phyloP scores from a whole-genome alignment of 1,139 yeast species.

The Hyphopichia khmerensis region DNA sequence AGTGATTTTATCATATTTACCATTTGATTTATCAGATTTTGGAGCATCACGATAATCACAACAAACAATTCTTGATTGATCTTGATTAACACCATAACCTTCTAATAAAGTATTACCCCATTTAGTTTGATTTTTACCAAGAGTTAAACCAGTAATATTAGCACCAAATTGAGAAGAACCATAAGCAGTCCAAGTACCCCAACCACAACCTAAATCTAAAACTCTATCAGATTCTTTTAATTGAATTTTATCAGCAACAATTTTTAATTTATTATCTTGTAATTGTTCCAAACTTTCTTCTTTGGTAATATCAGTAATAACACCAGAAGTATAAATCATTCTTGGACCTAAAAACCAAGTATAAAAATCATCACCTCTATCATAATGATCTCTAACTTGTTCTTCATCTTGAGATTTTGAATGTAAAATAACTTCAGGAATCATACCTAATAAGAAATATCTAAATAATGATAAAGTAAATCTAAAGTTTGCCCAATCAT shows the following conservation, averaged over 20 bases:
- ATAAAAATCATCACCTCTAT: slow-evolving; percentile 95
- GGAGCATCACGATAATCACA: slow-evolving; percentile 93
- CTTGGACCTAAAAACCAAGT: slow-evolving; percentile 93
- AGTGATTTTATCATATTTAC: slow-evolving; percentile 82
- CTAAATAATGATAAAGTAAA: slow-evolving; percentile 78
- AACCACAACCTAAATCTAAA: slow-evolving; percentile 90
- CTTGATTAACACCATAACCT: slow-evolving; percentile 63
- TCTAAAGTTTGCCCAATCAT: slow-evolving; percentile 85
- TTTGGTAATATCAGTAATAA: slow-evolving; percentile 65
- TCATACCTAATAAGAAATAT: slow-evolving; percentile 83
- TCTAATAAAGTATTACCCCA: slow-evolving; percentile 78
- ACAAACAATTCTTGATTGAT: slow-evolving; percentile 79
- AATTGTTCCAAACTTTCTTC: slow-evolving; percentile 83
- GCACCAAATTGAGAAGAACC: slow-evolving; percentile 87
- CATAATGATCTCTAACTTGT: slow-evolving; percentile 94
- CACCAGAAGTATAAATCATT: slow-evolving; percentile 90
- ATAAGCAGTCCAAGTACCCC: slow-evolving; percentile 91
- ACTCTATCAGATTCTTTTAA: slow-evolving; percentile 69
- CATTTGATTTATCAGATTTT: slow-evolving; percentile 52
- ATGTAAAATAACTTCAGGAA: slow-evolving; percentile 91
- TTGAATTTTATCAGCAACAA: slow-evolving; percentile 85
- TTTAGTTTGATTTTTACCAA: slow-evolving; percentile 87
- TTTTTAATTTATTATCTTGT: slow-evolving; percentile 86
- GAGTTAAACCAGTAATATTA: slow-evolving; percentile 82
- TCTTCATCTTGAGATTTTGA: slow-evolving; percentile 94